phyloP scores from a whole-genome alignment of 2,329 filamentous ascomycete species.

The Xylaria hypoxylon region DNA sequence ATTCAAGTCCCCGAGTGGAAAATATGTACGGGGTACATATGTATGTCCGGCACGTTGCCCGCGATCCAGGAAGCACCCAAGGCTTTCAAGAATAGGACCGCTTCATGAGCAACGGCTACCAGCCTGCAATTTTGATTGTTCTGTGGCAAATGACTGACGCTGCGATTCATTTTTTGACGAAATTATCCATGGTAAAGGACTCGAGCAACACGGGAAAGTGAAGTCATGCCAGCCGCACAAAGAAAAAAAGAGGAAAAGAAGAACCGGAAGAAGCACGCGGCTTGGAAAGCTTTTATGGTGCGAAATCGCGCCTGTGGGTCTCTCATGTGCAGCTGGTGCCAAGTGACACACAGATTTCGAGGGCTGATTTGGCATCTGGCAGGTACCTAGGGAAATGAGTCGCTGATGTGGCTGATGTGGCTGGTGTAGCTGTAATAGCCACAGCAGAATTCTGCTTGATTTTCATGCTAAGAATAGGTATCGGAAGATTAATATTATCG shows the following conservation, averaged over 20 bases:
- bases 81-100: constrained; percentile 45
- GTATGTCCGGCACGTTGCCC: constrained; percentile 67
- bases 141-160: constrained; percentile 84
- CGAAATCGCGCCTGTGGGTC: background rate
- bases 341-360: background rate
- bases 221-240: constrained; percentile 84
- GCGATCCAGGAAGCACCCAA: constrained; percentile 49
- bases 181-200: constrained; percentile 63
- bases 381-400: no score
- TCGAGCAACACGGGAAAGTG: constrained; percentile 85
- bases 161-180: constrained; percentile 65
- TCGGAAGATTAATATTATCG: constrained; percentile 32
- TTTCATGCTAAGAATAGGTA: background rate
- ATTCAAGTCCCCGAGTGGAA: constrained; percentile 17
- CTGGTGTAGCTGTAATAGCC: background rate
- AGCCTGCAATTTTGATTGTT: constrained; percentile 72
- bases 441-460: background rate
- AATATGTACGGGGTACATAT: constrained; percentile 25
- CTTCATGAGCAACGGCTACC: constrained; percentile 44
- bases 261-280: constrained; percentile 11
- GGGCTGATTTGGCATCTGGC: background rate
- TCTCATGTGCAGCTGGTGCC: background rate
- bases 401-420: background rate
- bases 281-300: constrained; percentile 30
- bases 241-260: constrained; percentile 63